phyloP scores from a whole-genome alignment of 1,284 basidiomycete genomes.

The Ceratobasidium sp. region DNA sequence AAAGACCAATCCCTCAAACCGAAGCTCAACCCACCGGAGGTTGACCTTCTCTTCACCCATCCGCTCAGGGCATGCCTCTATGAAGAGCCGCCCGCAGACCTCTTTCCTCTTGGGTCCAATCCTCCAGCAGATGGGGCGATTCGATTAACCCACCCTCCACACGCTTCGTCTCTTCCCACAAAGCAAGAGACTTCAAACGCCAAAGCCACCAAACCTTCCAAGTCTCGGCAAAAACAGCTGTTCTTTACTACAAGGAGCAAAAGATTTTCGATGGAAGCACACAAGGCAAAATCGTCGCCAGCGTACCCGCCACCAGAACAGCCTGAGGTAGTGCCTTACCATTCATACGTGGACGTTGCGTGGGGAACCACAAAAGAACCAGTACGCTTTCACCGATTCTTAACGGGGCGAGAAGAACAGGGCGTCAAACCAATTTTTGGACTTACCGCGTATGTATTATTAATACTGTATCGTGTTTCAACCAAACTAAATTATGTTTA shows the following conservation, averaged over 20 bases:
- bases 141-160: slow-evolving; percentile 16
- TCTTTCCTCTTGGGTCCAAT: slow-evolving; percentile 65
- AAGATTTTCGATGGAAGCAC: slow-evolving; percentile 15
- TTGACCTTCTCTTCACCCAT: slow-evolving; percentile 83
- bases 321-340: slow-evolving; percentile 60
- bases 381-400: slow-evolving; percentile 78
- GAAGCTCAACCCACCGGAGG: slow-evolving; percentile 81
- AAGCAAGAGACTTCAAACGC: not conserved
- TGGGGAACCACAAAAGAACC: slow-evolving; percentile 59
- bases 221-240: slow-evolving; percentile 19
- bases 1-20: slow-evolving; percentile 75
- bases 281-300: slow-evolving; percentile 13
- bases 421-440: slow-evolving; percentile 87
- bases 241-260: slow-evolving; percentile 19
- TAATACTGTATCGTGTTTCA: not conserved
- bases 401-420: slow-evolving; percentile 82
- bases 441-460: slow-evolving; percentile 76
- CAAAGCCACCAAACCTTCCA: slow-evolving; percentile 60
- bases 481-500: slow-evolving; percentile 54
- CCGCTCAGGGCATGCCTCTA: slow-evolving; percentile 81
- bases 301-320: slow-evolving; percentile 41
- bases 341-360: slow-evolving; percentile 70
- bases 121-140: slow-evolving; percentile 42
- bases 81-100: slow-evolving; percentile 61
- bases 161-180: slow-evolving; percentile 16